Conservation (phyloP, 371 early-diverging fungal species). For the Mortierella sp. region DNA sequence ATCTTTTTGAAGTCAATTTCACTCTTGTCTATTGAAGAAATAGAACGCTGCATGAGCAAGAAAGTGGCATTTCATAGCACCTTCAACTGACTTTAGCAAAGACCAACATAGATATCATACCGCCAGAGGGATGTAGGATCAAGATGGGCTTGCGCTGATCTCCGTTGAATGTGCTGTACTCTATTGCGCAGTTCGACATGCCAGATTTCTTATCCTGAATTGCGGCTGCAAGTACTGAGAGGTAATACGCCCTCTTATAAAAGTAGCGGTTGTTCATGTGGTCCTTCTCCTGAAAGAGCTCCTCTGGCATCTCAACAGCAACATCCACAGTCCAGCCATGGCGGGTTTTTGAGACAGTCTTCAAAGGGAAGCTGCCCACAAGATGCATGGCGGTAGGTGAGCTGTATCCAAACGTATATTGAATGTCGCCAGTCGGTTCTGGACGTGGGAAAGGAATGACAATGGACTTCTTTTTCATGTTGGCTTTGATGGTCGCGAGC, state of each 20-base stretch:
- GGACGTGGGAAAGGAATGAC: slow-evolving; percentile 81
- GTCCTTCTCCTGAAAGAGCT: slow-evolving; percentile 92
- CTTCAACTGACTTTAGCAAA: background rate
- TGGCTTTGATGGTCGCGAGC: slow-evolving; percentile 59
- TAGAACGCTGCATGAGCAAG: background rate
- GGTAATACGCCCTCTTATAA: slow-evolving; percentile 93
- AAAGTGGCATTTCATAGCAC: no score
- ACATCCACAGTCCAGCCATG: slow-evolving; percentile 85
- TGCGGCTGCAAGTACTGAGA: slow-evolving; percentile 72
- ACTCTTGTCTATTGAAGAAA: slow-evolving; percentile 61
- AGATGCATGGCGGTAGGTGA: slow-evolving; percentile 82
- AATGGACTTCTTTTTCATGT: slow-evolving; percentile 63
- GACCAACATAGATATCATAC: slow-evolving; percentile 31
- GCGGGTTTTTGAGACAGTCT: slow-evolving; percentile 73
- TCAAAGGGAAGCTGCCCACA: slow-evolving; percentile 91
- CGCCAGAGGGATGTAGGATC: slow-evolving; percentile 65
- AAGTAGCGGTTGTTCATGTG: slow-evolving; percentile 93
- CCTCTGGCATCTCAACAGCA: slow-evolving; percentile 91
- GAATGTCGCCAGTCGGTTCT: slow-evolving; percentile 72
- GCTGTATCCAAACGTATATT: slow-evolving; percentile 80
- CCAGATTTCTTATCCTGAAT: slow-evolving; percentile 64
- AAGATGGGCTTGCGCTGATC: slow-evolving; percentile 85
- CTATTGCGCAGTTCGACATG: slow-evolving; percentile 62
- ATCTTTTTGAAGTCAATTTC: slow-evolving; percentile 69
- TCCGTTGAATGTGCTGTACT: slow-evolving; percentile 71